Evolutionary conservation across 305 asterid genomes (phyloP).

Genomic region (Petunia hybrid): DNA sequence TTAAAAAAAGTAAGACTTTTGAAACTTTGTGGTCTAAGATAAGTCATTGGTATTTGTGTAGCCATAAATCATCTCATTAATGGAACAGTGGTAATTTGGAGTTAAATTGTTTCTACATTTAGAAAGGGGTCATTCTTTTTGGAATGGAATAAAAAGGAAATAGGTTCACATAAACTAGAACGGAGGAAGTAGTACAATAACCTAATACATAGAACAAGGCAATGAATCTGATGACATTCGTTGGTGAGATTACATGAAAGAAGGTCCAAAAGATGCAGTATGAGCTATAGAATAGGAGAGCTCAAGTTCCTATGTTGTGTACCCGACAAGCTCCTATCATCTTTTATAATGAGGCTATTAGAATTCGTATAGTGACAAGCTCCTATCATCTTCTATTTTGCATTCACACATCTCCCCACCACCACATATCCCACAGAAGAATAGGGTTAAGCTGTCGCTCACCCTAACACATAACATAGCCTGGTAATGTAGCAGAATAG

Average conservation of each 20-base stretch:
- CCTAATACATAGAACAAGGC: background rate
- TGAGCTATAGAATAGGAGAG: background rate
- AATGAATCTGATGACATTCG: background rate
- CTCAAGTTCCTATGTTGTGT: background rate
- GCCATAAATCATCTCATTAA: too few relatives aligned
- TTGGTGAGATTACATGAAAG: background rate
- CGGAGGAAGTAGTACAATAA: background rate
- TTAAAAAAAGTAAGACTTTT: too few relatives aligned
- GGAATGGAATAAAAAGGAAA: too few relatives aligned
- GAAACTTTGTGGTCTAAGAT: too few relatives aligned
- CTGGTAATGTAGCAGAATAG: slow-evolving; percentile 22
- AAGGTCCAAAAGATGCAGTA: slow-evolving; percentile 22
- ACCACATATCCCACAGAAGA: background rate
- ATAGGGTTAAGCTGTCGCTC: background rate
- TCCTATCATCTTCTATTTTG: slow-evolving; percentile 13
- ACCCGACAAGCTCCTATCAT: slow-evolving; percentile 10
- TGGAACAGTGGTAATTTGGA: too few relatives aligned
- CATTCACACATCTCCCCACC: background rate
- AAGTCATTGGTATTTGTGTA: too few relatives aligned
- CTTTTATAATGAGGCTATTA: background rate
- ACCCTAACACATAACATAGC: slow-evolving; percentile 13
- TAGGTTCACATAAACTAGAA: too few relatives aligned
- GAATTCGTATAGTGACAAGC: background rate
- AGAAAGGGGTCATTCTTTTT: too few relatives aligned
- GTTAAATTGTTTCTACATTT: too few relatives aligned